Base-by-base conservation (phyloP, 805 yeast genomes). In the Lachancea thermotolerans region DNA sequence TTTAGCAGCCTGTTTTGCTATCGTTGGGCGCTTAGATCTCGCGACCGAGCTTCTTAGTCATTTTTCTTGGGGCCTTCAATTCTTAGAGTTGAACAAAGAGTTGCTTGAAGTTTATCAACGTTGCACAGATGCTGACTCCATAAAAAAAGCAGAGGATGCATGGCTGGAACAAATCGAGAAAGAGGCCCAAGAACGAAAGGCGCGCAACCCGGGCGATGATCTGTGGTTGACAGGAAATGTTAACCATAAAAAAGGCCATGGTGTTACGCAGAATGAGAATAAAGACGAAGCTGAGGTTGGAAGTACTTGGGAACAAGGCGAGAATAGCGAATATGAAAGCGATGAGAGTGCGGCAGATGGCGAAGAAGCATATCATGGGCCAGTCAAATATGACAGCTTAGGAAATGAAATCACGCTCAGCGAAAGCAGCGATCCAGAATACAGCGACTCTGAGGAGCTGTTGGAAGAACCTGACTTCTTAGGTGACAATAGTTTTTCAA, bases 51-150 rank as follows among this genome's bases (percentile, higher is more conserved):
- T 91, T 14, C 66, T 93, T 50, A 73, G 78, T 39, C 79, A 90
- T 58, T 93, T 93, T 58, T 81, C 95, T 1, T 93, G 97, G 96
- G 99, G 99, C 2, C 75, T 78, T n/a, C 81, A 85, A 0, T 93
- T 93, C 56, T 65, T 93, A 55, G 81, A 83, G 43, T 78, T 93
- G 45, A 93, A 93, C 61, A 75, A 77, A 51, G 96, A 88, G 49
- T 67, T 93, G 10, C 55, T 93, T 12, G 83, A 79, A 41, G 62
- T 82, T 6, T 93, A 93, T 56, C 82, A 82, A 43, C 60, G 74
- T 35, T 91, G 98, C 65, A 79, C 91, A 0, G 96, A 91, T 56
- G 74, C 85, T 1, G 88, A 75, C 1, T 81, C 90, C 5, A 79
- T 93, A 0, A 69, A 73, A 40, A 65, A 58, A 35, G 96, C 89